Evolutionary conservation across 2,329 filamentous ascomycete genomes (phyloP).

Genomic region (Parasarocladium wereldwijsianum): DNA sequence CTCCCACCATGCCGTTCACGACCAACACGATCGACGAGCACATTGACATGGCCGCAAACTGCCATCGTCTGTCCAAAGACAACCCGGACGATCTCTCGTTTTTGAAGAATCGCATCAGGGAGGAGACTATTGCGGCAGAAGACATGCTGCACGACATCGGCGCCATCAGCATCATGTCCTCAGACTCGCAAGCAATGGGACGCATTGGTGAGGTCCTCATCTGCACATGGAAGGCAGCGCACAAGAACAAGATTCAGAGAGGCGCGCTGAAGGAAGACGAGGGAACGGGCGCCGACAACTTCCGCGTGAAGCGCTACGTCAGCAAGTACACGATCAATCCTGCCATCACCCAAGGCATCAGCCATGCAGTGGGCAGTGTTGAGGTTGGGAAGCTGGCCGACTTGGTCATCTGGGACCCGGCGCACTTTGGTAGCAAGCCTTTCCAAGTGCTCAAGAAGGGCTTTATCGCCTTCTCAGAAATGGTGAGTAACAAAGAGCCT

Average conservation of each 20-base stretch:
- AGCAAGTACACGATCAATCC: slow-evolving; percentile 97
- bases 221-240: slow-evolving; percentile 90
- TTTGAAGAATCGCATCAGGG: slow-evolving; percentile 83
- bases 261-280: slow-evolving; percentile 65
- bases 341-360: slow-evolving; percentile 80
- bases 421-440: slow-evolving; percentile 80
- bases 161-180: slow-evolving; percentile 95
- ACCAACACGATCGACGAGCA: slow-evolving; percentile 90
- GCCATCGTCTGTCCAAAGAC: slow-evolving; percentile 82
- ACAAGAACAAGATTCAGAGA: slow-evolving; percentile 88
- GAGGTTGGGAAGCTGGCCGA: slow-evolving; percentile 87
- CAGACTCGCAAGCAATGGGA: slow-evolving; percentile 93
- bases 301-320: slow-evolving; percentile 80
- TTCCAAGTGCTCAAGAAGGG: slow-evolving; percentile 72
- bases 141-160: slow-evolving; percentile 91
- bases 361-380: slow-evolving; percentile 70
- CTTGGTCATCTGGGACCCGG: slow-evolving; percentile 73
- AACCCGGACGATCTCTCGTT: slow-evolving; percentile 95
- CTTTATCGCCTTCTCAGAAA: slow-evolving; percentile 67
- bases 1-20: slow-evolving; percentile 83
- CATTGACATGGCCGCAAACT: slow-evolving; percentile 97
- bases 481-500: too few species aligned
- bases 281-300: slow-evolving; percentile 78
- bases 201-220: slow-evolving; percentile 87
- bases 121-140: slow-evolving; percentile 92